Base-by-base conservation (phyloP, 106 monocot genomes). In the Triglochin maritima region DNA sequence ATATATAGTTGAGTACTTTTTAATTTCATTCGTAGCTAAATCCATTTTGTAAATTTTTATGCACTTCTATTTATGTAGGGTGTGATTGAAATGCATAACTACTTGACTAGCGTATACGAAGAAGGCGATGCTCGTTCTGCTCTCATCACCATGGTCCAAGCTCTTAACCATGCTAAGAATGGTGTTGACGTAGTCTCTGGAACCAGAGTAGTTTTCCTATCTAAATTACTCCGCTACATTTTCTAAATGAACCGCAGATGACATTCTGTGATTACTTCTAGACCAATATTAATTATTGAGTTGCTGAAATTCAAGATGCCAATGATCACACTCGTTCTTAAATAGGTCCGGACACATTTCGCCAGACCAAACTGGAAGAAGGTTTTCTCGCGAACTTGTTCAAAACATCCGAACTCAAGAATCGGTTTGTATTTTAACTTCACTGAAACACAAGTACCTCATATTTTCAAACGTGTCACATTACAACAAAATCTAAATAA, bases 291-390 rank as follows among this genome's bases (percentile, higher is more conserved):
- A 62, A 44, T 62, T 58, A 58, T 13, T 13, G 43, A 29, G 29
- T 29, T 29, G 29, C 29, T 29, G 29, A 29, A 29, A 29, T 29
- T 29, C 29, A 29, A 29, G 29, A 29, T 29, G 29, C 29, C 29
- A 29, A 29, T 1, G 29, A 29, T 29, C 29, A 29, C 6, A 50
- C 2, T 5, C 1, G 7, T n/a, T 49, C 11, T 6, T 60, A 60
- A 71, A 8, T 64, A 93, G 93, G 89, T 89, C 5, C 74, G 84
- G 10, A 93, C 93, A 8, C 93, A 93, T 76, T 94, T 94, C 69
- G 94, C 90, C 4, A 84, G 85, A 58, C 94, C 94, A 6, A 85
- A 94, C 48, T 94, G 94, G 94, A 94, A 81, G 81, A 94, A 90
- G 69, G 94, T 94, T 4, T 78, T 94, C 29, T 85, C 94, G 7